Percentiles rank a stretch among this genome's conserved stretches.
Conservation (phyloP, 257 asterid species). For the Anisodus tanguticus region DNA sequence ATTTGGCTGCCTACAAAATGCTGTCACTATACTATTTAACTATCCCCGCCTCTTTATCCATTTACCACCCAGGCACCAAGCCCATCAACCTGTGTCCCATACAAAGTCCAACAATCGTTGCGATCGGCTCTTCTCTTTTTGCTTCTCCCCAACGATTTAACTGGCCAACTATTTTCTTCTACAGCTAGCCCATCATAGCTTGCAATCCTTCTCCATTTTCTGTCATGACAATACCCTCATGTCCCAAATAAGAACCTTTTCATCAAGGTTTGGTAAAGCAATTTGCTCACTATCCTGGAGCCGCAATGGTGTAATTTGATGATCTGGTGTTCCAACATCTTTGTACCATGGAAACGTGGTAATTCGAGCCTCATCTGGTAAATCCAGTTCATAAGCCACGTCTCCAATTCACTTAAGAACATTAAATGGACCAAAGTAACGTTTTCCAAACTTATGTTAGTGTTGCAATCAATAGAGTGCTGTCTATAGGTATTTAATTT, state of each 20-base stretch:
- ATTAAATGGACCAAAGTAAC: not conserved
- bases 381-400: not conserved
- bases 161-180: not conserved
- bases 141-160: not conserved
- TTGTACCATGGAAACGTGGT: not conserved
- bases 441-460: constrained; percentile 4
- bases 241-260: constrained; percentile 1
- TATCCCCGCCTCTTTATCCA: not conserved
- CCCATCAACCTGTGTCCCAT: not conserved
- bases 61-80: not conserved
- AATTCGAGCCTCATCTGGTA: not conserved
- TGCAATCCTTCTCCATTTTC: not conserved
- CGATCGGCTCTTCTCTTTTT: not conserved
- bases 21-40: not conserved
- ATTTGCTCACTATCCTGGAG: not conserved
- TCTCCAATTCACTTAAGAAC: not conserved
- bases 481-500: not conserved
- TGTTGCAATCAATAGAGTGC: not conserved
- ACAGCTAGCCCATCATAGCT: not conserved
- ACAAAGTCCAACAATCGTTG: not conserved
- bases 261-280: not conserved
- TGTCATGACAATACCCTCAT: not conserved
- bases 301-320: constrained; percentile 2
- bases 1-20: not conserved
- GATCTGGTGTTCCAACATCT: not conserved